Base-by-base conservation (phyloP, 2,329 filamentous ascomycete genomes). In the Cercospora zeina region DNA sequence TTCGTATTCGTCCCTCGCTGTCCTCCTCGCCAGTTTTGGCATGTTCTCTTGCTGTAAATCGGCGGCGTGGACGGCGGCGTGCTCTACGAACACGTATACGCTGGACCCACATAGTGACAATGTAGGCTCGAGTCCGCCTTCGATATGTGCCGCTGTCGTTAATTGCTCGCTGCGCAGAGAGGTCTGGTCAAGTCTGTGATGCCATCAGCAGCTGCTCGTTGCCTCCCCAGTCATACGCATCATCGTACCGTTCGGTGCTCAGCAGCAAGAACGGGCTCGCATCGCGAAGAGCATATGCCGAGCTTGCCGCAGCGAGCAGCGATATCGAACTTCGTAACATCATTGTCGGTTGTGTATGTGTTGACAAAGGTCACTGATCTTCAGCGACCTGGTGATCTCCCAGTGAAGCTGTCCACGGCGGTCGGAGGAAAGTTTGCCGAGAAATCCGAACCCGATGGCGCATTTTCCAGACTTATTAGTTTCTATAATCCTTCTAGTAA, bases 191-290 rank as follows among this genome's bases (percentile, higher is more conserved):
- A 58, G 56, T 21, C 56, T 58, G 45, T 50, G 16, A 33, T 37
- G 56, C 27, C n/a, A 56, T 56, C 54, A 56, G 54, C 37, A 45
- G 24, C 2, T 47, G 21, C 37, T 42, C 4, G 56, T 51, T 58
- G 31, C 39, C 33, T 53, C 56, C 31, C 31, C 33, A 19, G 19
- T n/a, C 47, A 10, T 10, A 8, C 2, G 24, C 33, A 16, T 39
- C 19, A 8, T 37, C 62, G 45, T 87, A 96, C 93, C 87, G 81
- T 65, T 89, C 84, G 50, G 89, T 93, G 33, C 93, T 97, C 76
- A 96, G 88, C 68, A 97, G 80, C 74, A 96, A 84, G 77, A 96
- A 95, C 16, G 95, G 93, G 33, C 59, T 64, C 13, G 67, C 60
- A 58, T 66, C 62, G 27, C 60, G 62, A 9, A 96, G 95, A 27